Evolutionary conservation across 1,139 yeast genomes (phyloP).

Genomic region (Saccharomyces hybrid): DNA sequence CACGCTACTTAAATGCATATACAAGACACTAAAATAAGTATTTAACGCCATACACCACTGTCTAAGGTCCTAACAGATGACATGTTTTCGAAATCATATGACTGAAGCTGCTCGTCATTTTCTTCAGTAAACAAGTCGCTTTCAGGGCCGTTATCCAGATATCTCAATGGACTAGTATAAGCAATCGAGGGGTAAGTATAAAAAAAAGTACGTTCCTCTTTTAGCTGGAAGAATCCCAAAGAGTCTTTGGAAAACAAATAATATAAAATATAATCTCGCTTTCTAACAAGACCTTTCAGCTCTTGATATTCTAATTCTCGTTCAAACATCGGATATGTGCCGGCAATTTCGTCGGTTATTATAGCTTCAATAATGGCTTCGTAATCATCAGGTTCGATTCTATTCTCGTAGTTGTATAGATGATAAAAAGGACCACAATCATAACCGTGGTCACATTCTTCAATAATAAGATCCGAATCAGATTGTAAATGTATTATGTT

Average conservation of each 20-base stretch:
- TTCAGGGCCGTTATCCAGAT: conserved; percentile 1
- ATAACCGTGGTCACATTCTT: neutral
- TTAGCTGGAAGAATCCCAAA: conserved; percentile 21
- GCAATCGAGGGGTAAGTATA: conserved; percentile 13
- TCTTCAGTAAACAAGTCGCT: neutral
- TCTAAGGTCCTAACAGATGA: neutral
- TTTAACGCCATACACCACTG: neutral
- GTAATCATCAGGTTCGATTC: conserved; percentile 16
- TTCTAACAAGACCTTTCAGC: conserved; percentile 7
- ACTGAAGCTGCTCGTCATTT: neutral
- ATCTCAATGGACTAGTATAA: conserved; percentile 10
- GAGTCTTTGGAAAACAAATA: conserved; percentile 23
- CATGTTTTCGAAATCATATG: neutral
- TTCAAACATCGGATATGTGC: conserved; percentile 15
- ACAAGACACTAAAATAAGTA: neutral
- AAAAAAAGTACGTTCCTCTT: conserved; percentile 18
- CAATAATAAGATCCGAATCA: neutral
- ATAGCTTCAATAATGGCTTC: conserved; percentile 16
- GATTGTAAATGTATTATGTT: neutral
- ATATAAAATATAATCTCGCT: conserved; percentile 19
- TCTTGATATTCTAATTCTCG: conserved; percentile 24
- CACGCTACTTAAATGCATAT: neutral
- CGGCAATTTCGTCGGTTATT: conserved; percentile 16
- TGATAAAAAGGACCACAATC: conserved; percentile 15
- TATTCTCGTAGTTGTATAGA: conserved; percentile 18